Evolutionary conservation across 345 rosid species (phyloP), one percentile per base, ranked within the genome.

Genomic region (Eucalyptus viminalis): DNA sequence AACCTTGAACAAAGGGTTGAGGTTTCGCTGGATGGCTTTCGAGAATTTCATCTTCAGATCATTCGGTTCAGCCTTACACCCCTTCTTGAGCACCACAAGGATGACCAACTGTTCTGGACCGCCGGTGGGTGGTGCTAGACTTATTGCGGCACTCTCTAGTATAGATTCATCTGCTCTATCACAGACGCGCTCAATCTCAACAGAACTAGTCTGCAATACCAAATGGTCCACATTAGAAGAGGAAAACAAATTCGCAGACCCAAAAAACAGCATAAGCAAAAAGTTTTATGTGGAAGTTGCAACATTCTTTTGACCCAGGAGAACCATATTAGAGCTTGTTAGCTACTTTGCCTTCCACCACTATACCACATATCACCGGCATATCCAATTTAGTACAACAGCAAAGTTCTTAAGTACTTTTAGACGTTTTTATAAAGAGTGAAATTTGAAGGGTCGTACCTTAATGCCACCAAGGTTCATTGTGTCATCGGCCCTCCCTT

Each of bases 401-500:
- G 40, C 24, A 17, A 37, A 9, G 14, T 72, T 72, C 40, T 72
- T 3, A 72, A 10, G 14, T 10, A 72, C 81, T 19, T 72, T 40
- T 24, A 29, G 43, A 7, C 5, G 16, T n/a, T 12, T n/a, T 80
- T 10, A 44, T 8, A 16, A 17, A 11, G 11, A 17, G 53, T 47
- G 60, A 37, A 62, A 88, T 29, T 21, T 19, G 16, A 31, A 45
- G 12, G 2, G 16, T 15, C 7, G 25, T 91, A 95, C 99, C 99
- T 97, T 97, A 88, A 97, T 97, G 87, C 99, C 99, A 87, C 99
- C 99, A 87, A 97, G 97, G 90, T 97, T 97, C 99, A 97, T 97
- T 87, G 99, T 97, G 92, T 97, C 99, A 92, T 97, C 99, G 87
- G 98, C 97, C 92, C 99, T 91, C 45, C 99, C 99, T 90, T 95